Base-by-base conservation (phyloP, 352 stramenopile genomes). In the Elongisporangium anandrum region DNA sequence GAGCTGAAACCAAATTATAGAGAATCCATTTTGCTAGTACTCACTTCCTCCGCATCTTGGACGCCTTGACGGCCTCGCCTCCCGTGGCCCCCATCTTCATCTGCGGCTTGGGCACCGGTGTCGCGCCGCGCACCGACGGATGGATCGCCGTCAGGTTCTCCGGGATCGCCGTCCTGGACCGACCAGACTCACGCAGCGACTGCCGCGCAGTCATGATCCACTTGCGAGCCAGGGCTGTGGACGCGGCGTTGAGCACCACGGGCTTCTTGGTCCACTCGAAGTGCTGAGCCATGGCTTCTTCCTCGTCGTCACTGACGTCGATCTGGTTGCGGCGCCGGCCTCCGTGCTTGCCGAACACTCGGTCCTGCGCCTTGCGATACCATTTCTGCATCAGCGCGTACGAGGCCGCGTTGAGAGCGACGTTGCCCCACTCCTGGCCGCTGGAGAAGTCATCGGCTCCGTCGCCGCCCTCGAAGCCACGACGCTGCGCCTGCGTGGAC, bases 311-410 rank as follows among this genome's bases (percentile, higher is more conserved):
- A 52, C 85, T 95, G 47, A 96, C 82, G 48, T 96, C 79, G 12
- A 90, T 59, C 52, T 76, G 65, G 29, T 76, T 79, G 45, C 75
- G 81, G 1, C 74, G 70, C 19, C 84, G 81, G 50, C 81, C 86
- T 7, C 34, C 34, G 48, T 69, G 72, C 59, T 87, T 85, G 24
- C 83, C 87, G 56, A 95, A 96, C 9, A 97, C 69, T n/a, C 84
- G 90, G 34, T 94, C 80, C 66, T 97, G 87, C 12, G 94, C 94
- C 49, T 87, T 88, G 29, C 70, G 74, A 69, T 98, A 97, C 94
- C 94, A 98, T 54, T 92, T 87, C 45, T 96, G 77, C 55, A 98
- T 79, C 29, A 98, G 80, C 16, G 92, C 90, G 38, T 87, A 88
- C 0, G 89, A 96, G 4, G 90, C 87, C 15, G 88, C 85, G 39